phyloP scores from a whole-genome alignment of 2,329 filamentous ascomycete genomes.

The Penicillium sp. region DNA sequence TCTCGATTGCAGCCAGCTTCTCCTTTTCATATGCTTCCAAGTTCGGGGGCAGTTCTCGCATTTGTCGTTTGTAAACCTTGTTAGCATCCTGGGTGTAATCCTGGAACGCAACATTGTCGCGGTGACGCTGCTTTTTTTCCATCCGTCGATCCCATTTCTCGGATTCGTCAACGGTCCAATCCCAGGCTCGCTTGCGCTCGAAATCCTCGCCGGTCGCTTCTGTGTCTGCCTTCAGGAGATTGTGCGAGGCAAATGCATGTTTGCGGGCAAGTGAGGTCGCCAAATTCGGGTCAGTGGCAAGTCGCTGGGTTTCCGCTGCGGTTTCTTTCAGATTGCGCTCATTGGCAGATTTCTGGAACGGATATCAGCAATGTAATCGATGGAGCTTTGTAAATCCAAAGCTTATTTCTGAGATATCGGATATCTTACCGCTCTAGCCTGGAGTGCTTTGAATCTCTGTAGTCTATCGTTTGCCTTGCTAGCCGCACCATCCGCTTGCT shows the following conservation, averaged over 20 bases:
- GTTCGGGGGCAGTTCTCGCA: conserved; percentile 73
- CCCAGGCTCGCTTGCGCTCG: conserved; percentile 96
- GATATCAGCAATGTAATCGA: conserved; percentile 19
- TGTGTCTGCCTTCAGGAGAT: conserved; percentile 87
- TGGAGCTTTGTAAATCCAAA: background rate
- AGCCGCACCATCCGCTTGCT: conserved; percentile 27
- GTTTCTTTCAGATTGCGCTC: conserved; percentile 75
- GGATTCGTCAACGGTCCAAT: conserved; percentile 94
- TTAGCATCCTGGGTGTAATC: conserved; percentile 84
- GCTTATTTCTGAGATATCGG: background rate
- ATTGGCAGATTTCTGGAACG: conserved; percentile 40
- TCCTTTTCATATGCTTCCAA: conserved; percentile 82
- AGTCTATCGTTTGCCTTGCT: conserved; percentile 59
- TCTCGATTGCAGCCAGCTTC: conserved; percentile 80
- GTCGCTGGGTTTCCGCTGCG: conserved; percentile 75
- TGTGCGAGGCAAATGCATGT: conserved; percentile 84
- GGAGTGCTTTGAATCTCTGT: conserved; percentile 82
- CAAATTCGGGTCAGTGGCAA: conserved; percentile 73
- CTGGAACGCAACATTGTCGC: conserved; percentile 84
- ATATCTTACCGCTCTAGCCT: conserved; percentile 66
- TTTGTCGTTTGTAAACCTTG: conserved; percentile 91
- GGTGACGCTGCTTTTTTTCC: conserved; percentile 77
- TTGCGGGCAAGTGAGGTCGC: conserved; percentile 79
- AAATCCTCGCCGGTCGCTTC: conserved; percentile 87
- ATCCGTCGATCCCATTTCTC: conserved; percentile 91